Conservation (phyloP, 2,329 filamentous ascomycete species). For the Alternaria gaisen region DNA sequence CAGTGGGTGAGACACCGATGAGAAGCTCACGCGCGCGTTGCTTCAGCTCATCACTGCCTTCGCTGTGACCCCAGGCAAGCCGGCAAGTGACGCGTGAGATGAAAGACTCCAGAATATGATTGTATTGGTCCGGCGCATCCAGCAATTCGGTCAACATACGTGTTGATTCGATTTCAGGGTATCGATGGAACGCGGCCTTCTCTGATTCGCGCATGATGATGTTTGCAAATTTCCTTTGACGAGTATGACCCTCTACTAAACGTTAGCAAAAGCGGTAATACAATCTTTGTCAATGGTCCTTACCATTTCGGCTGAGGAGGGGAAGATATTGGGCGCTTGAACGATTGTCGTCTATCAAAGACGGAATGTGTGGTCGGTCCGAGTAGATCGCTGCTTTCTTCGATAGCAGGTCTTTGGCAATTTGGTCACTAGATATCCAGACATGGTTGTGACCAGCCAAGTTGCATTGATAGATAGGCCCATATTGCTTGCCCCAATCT, state of each 20-base stretch:
- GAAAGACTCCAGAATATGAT: slow-evolving; percentile 56
- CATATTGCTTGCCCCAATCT: slow-evolving; percentile 57
- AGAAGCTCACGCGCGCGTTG: slow-evolving; percentile 58
- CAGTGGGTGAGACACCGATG: slow-evolving; percentile 57
- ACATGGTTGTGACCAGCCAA: slow-evolving; percentile 57
- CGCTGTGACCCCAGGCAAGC: slow-evolving; percentile 57
- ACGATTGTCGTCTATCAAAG: slow-evolving; percentile 55
- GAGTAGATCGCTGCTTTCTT: slow-evolving; percentile 59
- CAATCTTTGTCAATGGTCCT: background rate
- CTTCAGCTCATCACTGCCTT: slow-evolving; percentile 57
- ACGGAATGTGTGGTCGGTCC: slow-evolving; percentile 57
- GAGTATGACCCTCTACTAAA: slow-evolving; percentile 49
- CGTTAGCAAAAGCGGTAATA: slow-evolving; percentile 23
- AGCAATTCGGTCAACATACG: slow-evolving; percentile 57
- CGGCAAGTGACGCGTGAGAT: slow-evolving; percentile 58
- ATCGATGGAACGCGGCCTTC: slow-evolving; percentile 52
- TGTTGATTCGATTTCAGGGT: slow-evolving; percentile 57
- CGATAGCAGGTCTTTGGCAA: slow-evolving; percentile 54
- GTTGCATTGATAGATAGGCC: slow-evolving; percentile 57
- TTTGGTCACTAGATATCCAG: slow-evolving; percentile 55
- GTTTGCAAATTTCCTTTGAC: slow-evolving; percentile 57
- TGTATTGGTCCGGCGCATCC: slow-evolving; percentile 54
- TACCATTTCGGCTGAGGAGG: slow-evolving; percentile 55
- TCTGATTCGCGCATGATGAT: slow-evolving; percentile 57
- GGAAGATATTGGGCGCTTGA: slow-evolving; percentile 58